Conservation (phyloP, 352 stramenopile species). For the Phytophthora rubi region DNA sequence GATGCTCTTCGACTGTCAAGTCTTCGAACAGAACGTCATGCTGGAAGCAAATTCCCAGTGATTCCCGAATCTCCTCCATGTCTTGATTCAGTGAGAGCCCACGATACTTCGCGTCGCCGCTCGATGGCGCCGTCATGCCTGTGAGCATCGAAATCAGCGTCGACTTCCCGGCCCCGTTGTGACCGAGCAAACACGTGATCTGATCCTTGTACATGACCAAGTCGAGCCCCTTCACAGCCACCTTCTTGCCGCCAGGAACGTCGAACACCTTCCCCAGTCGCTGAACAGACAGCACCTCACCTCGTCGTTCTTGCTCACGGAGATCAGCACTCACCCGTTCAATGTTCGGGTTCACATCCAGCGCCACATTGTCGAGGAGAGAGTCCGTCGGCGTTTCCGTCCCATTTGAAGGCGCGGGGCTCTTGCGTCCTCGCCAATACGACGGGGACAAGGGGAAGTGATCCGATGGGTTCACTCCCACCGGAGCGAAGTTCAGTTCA, state of each 20-base stretch:
- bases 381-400: conserved; percentile 66
- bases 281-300: conserved; percentile 60
- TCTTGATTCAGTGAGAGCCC: conserved; percentile 63
- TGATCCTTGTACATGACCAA: conserved; percentile 80
- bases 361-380: conserved; percentile 22
- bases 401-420: conserved; percentile 35
- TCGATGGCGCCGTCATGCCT: conserved; percentile 53
- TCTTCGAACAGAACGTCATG: conserved; percentile 84
- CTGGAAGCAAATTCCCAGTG: conserved; percentile 78
- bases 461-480: no score
- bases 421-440: conserved; percentile 78
- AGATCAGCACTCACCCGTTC: conserved; percentile 52
- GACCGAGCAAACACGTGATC: conserved; percentile 92
- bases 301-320: conserved; percentile 54
- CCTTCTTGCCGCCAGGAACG: conserved; percentile 79
- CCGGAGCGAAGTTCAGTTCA: no score
- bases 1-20: conserved; percentile 77
- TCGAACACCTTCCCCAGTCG: conserved; percentile 78
- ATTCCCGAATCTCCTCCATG: conserved; percentile 66
- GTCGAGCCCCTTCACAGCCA: conserved; percentile 86
- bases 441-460: conserved; percentile 61
- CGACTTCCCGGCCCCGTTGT: conserved; percentile 93
- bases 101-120: conserved; percentile 58
- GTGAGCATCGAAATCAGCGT: conserved; percentile 92
- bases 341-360: conserved; percentile 56